Evolutionary conservation across 2,329 filamentous ascomycete genomes (phyloP).

Genomic region (Zymoseptoria passerinii): DNA sequence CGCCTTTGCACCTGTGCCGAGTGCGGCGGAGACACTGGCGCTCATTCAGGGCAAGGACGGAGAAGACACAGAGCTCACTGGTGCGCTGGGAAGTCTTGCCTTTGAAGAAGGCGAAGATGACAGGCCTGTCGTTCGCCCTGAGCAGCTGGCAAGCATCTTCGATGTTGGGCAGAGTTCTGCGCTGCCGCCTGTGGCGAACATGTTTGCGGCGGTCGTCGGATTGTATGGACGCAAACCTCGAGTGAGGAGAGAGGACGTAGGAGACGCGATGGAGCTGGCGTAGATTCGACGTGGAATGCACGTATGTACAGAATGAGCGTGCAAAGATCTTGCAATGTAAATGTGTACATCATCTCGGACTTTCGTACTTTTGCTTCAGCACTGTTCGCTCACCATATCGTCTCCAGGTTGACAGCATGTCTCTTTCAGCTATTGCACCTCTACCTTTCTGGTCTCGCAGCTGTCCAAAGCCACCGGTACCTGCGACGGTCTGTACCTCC

Average conservation of each 20-base stretch:
- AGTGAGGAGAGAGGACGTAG: background rate
- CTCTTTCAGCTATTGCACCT: too few relatives aligned
- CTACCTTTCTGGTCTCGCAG: too few relatives aligned
- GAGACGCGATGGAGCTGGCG: slow-evolving; percentile 7
- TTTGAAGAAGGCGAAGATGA: slow-evolving; percentile 40
- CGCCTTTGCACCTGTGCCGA: background rate
- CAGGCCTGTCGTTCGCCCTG: slow-evolving; percentile 56
- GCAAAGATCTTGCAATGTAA: background rate
- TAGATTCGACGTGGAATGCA: background rate
- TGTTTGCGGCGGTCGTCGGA: slow-evolving; percentile 64
- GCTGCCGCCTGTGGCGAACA: slow-evolving; percentile 62
- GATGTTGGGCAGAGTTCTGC: slow-evolving; percentile 61
- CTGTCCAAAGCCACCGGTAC: too few relatives aligned
- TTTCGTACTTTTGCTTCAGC: background rate
- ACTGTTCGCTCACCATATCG: too few relatives aligned
- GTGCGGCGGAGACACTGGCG: slow-evolving; percentile 5
- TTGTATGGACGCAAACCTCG: slow-evolving; percentile 52
- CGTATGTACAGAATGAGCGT: background rate
- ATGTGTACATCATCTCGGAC: background rate
- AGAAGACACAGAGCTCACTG: slow-evolving; percentile 7
- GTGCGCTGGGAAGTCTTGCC: slow-evolving; percentile 1
- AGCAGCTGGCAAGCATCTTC: slow-evolving; percentile 62
- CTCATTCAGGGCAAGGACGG: slow-evolving; percentile 5
- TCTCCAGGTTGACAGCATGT: too few relatives aligned
- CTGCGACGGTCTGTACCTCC: too few relatives aligned